Evolutionary conservation across 768 basidiomycete genomes (phyloP).

Genomic region (Tylopilus plumbeoviolaceoides): DNA sequence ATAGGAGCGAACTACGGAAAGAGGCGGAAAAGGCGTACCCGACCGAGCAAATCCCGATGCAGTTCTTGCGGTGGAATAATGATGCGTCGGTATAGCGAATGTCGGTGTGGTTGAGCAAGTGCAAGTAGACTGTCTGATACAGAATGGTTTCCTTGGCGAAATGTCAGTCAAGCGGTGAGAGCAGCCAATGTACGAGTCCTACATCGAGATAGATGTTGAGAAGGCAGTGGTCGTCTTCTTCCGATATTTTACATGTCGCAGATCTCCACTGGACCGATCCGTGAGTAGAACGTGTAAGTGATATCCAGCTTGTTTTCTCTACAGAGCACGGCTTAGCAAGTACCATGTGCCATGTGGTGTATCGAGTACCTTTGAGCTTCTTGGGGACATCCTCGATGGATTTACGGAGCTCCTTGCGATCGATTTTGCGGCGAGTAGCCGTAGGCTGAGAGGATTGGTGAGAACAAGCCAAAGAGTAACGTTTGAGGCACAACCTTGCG

Average conservation of each 20-base stretch:
- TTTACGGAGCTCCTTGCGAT: conserved; percentile 43
- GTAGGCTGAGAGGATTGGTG: conserved; percentile 35
- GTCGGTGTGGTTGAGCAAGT: conserved; percentile 74
- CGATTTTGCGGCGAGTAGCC: conserved; percentile 48
- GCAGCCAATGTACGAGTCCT: conserved; percentile 21
- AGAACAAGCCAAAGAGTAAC: conserved; percentile 4
- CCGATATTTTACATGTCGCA: conserved; percentile 65
- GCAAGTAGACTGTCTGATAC: conserved; percentile 69
- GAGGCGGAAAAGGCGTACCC: conserved; percentile 38
- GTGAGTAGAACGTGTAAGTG: conserved; percentile 46
- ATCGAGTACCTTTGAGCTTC: conserved; percentile 57
- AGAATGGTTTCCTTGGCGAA: conserved; percentile 59
- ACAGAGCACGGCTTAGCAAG: conserved; percentile 3
- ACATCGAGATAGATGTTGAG: conserved; percentile 77
- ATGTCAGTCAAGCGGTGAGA: conserved; percentile 9
- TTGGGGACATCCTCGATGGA: conserved; percentile 41
- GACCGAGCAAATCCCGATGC: conserved; percentile 64
- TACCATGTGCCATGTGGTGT: not conserved
- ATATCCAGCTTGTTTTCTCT: conserved; percentile 77
- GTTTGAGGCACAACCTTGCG: conserved; percentile 48
- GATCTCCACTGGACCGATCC: conserved; percentile 65
- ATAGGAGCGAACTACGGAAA: conserved; percentile 3
- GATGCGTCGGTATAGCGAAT: conserved; percentile 75
- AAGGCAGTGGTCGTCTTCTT: conserved; percentile 63
- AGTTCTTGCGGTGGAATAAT: conserved; percentile 72